Evolutionary conservation across 805 yeast species (phyloP).

Genomic region (Torulaspora microellipsoides): DNA sequence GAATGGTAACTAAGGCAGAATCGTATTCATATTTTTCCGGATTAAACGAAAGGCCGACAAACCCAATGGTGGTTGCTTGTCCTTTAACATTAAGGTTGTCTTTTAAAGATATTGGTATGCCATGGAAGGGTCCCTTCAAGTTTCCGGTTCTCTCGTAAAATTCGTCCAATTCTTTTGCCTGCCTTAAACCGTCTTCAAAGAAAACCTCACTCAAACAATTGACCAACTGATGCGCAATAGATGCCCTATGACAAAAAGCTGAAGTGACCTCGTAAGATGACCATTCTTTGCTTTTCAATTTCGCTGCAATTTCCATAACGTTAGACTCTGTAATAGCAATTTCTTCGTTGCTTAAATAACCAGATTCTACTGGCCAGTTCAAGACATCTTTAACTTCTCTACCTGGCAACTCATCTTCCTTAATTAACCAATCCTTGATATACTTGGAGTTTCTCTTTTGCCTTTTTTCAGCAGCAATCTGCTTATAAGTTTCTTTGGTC

Average conservation of each 20-base stretch:
- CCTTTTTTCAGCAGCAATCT: constrained; percentile 40
- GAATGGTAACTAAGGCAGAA: constrained; percentile 43
- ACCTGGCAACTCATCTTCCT: constrained; percentile 33
- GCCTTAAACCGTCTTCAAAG: constrained; percentile 53
- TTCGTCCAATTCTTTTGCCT: constrained; percentile 56
- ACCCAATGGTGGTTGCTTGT: constrained; percentile 54
- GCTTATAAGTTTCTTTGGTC: constrained; percentile 29
- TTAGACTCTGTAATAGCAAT: constrained; percentile 39
- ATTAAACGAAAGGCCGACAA: constrained; percentile 44
- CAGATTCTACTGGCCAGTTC: constrained; percentile 36
- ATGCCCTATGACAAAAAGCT: constrained; percentile 57
- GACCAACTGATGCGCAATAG: constrained; percentile 52
- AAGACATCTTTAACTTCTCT: constrained; percentile 37
- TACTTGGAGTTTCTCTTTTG: constrained; percentile 41
- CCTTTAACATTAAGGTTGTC: constrained; percentile 57
- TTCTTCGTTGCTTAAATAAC: constrained; percentile 35
- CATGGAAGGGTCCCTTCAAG: constrained; percentile 62
- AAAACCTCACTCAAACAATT: constrained; percentile 43
- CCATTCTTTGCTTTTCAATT: constrained; percentile 35
- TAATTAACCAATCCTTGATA: constrained; percentile 43
- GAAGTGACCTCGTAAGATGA: constrained; percentile 43
- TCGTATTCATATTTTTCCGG: constrained; percentile 41
- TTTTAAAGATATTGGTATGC: constrained; percentile 62
- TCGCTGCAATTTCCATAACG: constrained; percentile 29
- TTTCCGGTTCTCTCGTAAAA: constrained; percentile 44